These are phyloP conservation scores for Penstemon newberryi DNA, from an alignment of 257 asterid species.

Conservation along the genomic window DNA sequence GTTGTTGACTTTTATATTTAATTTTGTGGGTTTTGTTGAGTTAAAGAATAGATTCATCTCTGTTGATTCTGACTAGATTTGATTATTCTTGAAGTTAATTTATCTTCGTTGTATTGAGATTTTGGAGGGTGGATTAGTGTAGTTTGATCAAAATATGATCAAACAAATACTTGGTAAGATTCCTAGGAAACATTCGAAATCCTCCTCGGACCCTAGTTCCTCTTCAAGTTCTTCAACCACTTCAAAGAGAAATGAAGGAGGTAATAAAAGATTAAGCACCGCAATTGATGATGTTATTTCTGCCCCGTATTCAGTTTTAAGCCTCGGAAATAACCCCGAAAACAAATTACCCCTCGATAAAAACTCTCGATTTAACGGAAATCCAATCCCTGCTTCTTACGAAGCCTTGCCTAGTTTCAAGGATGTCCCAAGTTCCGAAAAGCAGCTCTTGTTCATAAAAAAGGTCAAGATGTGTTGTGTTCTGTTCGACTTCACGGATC, in stretches of 20 bases:
- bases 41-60: conserved; percentile 19
- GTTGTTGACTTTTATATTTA: conserved; percentile 26
- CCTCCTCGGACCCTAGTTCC: conserved; percentile 19
- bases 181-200: conserved; percentile 37
- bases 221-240: conserved; percentile 22
- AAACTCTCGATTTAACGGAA: conserved; percentile 18
- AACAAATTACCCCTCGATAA: conserved; percentile 15
- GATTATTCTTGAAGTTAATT: conserved; percentile 18
- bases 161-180: conserved; percentile 35
- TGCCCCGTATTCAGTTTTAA: conserved; percentile 31
- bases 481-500: conserved; percentile 31
- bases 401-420: conserved; percentile 35
- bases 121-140: conserved; percentile 18
- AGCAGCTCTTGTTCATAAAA: conserved; percentile 33
- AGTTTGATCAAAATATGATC: conserved; percentile 27
- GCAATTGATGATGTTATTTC: conserved; percentile 28
- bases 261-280: conserved; percentile 20
- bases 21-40: conserved; percentile 30
- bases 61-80: conserved; percentile 31
- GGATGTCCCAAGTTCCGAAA: conserved; percentile 32
- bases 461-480: conserved; percentile 35
- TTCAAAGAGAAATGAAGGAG: conserved; percentile 30
- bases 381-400: conserved; percentile 1
- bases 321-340: conserved; percentile 18
- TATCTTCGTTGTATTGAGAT: not conserved